Conservation (phyloP, 2,329 filamentous ascomycete genomes). For the Paracoccidioides lutzii region DNA sequence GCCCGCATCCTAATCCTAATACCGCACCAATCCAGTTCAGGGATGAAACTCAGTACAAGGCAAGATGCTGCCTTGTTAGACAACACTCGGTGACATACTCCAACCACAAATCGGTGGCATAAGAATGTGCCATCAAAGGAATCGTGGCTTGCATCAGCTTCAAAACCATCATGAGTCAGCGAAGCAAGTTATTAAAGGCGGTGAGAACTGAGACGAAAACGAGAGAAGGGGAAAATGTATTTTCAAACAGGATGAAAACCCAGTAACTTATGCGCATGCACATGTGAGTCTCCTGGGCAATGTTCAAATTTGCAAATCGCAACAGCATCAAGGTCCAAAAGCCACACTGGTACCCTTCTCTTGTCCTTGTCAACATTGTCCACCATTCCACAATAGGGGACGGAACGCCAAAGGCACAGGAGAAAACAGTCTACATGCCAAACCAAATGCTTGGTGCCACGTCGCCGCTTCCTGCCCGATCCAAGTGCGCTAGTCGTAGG, state of each 20-base stretch:
- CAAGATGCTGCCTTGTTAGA: too few species aligned
- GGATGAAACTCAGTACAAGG: too few species aligned
- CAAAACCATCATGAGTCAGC: neutral
- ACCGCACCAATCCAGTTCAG: too few species aligned
- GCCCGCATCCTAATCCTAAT: too few species aligned
- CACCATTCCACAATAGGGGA: neutral
- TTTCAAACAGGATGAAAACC: neutral
- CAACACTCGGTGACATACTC: too few species aligned
- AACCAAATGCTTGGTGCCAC: constrained; percentile 4
- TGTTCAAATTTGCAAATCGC: neutral
- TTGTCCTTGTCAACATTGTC: neutral
- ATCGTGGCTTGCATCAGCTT: neutral
- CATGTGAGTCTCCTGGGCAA: neutral
- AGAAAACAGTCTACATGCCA: neutral
- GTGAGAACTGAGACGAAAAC: neutral
- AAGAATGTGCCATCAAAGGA: too few species aligned
- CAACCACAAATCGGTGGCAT: too few species aligned
- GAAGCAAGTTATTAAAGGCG: neutral
- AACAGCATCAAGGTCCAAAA: neutral
- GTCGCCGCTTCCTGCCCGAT: constrained; percentile 4
- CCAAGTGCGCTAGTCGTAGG: neutral
- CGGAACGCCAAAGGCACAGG: neutral
- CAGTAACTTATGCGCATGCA: neutral
- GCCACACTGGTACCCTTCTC: neutral
- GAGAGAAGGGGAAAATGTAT: neutral